phyloP scores from a whole-genome alignment of 2,329 filamentous ascomycete species.

The Ophiostoma quercus region DNA sequence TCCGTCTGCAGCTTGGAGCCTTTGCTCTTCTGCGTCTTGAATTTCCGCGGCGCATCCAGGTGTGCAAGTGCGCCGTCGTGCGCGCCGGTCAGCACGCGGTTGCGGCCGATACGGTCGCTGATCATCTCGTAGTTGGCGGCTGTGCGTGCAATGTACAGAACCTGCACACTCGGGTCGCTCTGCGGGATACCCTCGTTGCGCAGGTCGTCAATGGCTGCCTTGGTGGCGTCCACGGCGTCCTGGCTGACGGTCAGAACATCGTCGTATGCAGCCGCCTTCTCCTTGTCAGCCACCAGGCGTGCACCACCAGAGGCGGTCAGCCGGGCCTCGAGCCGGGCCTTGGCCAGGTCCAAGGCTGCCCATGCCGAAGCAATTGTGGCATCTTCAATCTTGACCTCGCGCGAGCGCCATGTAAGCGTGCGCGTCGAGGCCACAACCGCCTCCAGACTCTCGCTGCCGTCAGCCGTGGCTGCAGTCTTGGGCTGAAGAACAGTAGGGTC shows the following conservation, averaged over 20 bases:
- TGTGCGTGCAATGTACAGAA: conserved; percentile 84
- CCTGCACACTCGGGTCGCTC: conserved; percentile 82
- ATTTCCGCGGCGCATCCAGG: conserved; percentile 36
- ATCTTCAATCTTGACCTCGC: conserved; percentile 85
- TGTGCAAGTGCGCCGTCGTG: conserved; percentile 66
- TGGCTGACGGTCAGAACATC: conserved; percentile 84
- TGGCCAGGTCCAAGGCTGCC: conserved; percentile 58
- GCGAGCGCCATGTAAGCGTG: conserved; percentile 77
- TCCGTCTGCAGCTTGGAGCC: conserved; percentile 47
- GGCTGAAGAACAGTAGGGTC: conserved; percentile 60
- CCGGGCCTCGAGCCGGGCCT: conserved; percentile 44
- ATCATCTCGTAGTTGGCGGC: conserved; percentile 92
- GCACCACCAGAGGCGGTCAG: conserved; percentile 42
- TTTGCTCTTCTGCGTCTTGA: conserved; percentile 32
- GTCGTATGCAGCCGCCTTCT: conserved; percentile 83
- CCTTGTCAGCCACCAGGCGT: conserved; percentile 47
- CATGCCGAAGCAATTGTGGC: conserved; percentile 84
- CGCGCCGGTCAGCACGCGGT: conserved; percentile 78
- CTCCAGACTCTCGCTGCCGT: conserved; percentile 32
- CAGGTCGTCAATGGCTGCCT: conserved; percentile 87
- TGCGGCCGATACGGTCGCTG: conserved; percentile 89
- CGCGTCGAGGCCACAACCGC: conserved; percentile 56
- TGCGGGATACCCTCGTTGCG: conserved; percentile 76
- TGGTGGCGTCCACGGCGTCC: conserved; percentile 88
- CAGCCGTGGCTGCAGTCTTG: conserved; percentile 40